Conservation (phyloP, 176 grass and related monocot genomes). For the Oryza meyeriana region DNA sequence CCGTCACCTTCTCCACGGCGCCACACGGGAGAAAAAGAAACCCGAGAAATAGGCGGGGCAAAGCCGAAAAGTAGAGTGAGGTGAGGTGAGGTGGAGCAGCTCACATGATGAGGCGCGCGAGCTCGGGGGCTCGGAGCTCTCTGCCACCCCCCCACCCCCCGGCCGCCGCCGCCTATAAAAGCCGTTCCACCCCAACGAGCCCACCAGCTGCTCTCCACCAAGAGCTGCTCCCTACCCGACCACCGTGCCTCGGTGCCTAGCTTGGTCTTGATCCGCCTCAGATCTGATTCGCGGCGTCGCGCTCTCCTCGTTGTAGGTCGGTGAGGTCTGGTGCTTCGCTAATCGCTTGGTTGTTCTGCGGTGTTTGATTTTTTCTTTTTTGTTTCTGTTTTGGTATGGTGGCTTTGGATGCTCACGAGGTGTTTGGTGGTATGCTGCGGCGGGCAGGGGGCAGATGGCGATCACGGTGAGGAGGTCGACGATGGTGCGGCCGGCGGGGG, state of each 20-base stretch:
- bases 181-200: not conserved
- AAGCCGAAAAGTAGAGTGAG: not conserved
- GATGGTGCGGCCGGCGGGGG: constrained; percentile 65
- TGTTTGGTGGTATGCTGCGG: constrained; percentile 2
- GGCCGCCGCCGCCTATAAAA: constrained; percentile 34
- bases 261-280: not conserved
- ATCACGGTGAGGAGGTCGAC: constrained; percentile 57
- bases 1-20: not conserved
- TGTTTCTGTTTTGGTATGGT: not conserved
- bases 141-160: not conserved
- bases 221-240: constrained; percentile 24
- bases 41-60: not conserved
- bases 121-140: not conserved
- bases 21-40: not conserved
- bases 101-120: not conserved
- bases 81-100: not conserved
- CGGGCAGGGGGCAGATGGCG: constrained; percentile 35
- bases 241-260: not conserved
- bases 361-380: not conserved
- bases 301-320: constrained; percentile 4
- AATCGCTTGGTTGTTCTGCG: too few relatives aligned
- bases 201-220: constrained; percentile 52
- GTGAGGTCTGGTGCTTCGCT: not conserved
- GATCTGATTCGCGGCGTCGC: constrained; percentile 13
- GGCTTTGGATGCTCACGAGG: not conserved